Evolutionary conservation across 257 asterid species (phyloP).

Genomic region (Schizonepeta tenuifolia): DNA sequence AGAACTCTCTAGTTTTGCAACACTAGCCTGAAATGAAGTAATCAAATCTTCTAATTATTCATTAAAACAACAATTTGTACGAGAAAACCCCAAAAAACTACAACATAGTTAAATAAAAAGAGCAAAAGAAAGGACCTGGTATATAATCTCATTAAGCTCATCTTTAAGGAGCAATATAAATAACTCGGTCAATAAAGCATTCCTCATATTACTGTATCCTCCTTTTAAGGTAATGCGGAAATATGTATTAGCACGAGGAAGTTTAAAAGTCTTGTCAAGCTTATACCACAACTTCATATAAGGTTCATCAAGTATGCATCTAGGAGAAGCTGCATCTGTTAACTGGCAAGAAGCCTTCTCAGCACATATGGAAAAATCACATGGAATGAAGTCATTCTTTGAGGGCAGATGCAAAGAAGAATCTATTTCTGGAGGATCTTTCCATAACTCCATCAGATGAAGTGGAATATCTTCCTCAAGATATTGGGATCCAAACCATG

Average conservation of each 20-base stretch:
- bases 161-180: conserved; percentile 86
- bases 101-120: conserved; percentile 25
- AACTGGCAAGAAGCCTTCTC: conserved; percentile 48
- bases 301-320: conserved; percentile 83
- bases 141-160: conserved; percentile 90
- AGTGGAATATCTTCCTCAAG: conserved; percentile 83
- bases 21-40: conserved; percentile 76
- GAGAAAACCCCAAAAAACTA: conserved; percentile 26
- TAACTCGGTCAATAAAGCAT: conserved; percentile 78
- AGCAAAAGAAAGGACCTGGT: conserved; percentile 70
- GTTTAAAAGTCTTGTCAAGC: conserved; percentile 81
- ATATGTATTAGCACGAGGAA: conserved; percentile 96
- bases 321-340: conserved; percentile 60
- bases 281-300: conserved; percentile 88
- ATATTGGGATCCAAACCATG: conserved; percentile 94
- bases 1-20: conserved; percentile 91
- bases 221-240: conserved; percentile 88
- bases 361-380: conserved; percentile 76
- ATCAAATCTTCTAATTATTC: conserved; percentile 12
- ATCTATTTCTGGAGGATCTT: conserved; percentile 75
- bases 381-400: conserved; percentile 85
- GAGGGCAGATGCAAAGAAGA: conserved; percentile 71
- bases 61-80: background rate
- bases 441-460: conserved; percentile 74
- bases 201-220: conserved; percentile 71